Base-by-base conservation (phyloP, 2,329 filamentous ascomycete species). In the Diplocarpon rosae region DNA sequence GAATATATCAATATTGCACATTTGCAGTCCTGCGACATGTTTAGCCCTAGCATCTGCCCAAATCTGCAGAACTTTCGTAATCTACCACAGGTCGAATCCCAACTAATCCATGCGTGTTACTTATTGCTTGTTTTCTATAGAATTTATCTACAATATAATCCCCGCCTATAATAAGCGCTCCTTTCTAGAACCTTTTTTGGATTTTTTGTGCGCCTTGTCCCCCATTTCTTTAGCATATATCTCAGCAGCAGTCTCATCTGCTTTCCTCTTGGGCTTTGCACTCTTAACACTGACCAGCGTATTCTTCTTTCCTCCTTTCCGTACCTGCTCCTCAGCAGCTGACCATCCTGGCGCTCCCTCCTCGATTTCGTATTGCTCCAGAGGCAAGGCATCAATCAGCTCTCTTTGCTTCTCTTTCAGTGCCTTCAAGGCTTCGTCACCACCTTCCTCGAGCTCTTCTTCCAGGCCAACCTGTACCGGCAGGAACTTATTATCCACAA, bases 351-450 rank as follows among this genome's bases (percentile, higher is more conserved):
- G 72, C 0, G 70, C 71, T 29, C 76, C 72, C 35, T 70, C 76
- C 40, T 80, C 78, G 32, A 84, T 75, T 60, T 83, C 79, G 56
- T 80, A 83, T 78, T 85, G 81, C 58, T 95, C 87, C 42, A 96
- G 71, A 36, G 90, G 89, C 50, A 96, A 69, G 51, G 88, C 83
- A 68, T 95, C 85, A 58, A 96, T 95, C 53, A 96, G 70, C 54
- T 86, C 85, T 56, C 83, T 79, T 65, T 94, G 86, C 66, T 90
- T 85, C 63, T 85, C 80, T 54, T 76, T 77, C 57, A 94, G 68
- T 47, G 77, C 78, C 38, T 70, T 71, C 49, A 87, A 65, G 20
- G 85, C 78, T 63, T 92, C 82, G 49, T 90, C 78, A 1, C 83
- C 88, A 13, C 80, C 89, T 59, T 92, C 85, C 43, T 82, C 81